Percentiles rank a stretch among this genome's conserved stretches.
Evolutionary conservation across 2,329 filamentous ascomycete species (phyloP).

Genomic region (Penicillium psychrosexuale): DNA sequence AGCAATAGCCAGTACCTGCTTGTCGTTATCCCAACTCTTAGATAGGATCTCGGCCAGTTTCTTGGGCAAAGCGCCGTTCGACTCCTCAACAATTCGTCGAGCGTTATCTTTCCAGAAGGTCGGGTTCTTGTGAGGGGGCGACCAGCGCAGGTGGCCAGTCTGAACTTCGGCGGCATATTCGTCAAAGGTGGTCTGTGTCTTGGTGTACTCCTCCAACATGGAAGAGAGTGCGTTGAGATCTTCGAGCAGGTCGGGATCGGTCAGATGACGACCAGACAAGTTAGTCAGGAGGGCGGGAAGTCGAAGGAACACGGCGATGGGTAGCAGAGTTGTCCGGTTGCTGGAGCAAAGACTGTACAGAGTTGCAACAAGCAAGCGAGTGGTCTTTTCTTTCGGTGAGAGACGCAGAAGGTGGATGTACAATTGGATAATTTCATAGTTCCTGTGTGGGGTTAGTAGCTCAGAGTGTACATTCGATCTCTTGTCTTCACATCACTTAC

Average conservation of each 20-base stretch:
- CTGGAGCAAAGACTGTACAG: conserved; percentile 80
- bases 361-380: conserved; percentile 82
- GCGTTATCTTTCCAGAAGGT: conserved; percentile 93
- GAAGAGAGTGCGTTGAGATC: conserved; percentile 51
- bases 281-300: conserved; percentile 64
- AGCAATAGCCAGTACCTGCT: conserved; percentile 81
- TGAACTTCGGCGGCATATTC: conserved; percentile 77
- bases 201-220: conserved; percentile 82
- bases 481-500: conserved; percentile 19
- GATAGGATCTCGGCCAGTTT: conserved; percentile 83
- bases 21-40: conserved; percentile 79
- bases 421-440: conserved; percentile 86
- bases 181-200: conserved; percentile 65
- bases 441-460: conserved; percentile 52
- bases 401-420: conserved; percentile 89
- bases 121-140: conserved; percentile 79
- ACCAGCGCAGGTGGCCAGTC: conserved; percentile 87
- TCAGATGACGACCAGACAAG: conserved; percentile 52
- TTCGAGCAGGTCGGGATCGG: conserved; percentile 49
- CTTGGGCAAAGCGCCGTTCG: conserved; percentile 73
- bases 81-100: conserved; percentile 76
- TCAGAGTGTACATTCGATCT: neutral
- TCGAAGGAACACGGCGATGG: conserved; percentile 79
- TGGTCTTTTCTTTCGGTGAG: conserved; percentile 97
- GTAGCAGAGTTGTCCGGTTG: conserved; percentile 67